Conservation (phyloP, 2,329 filamentous ascomycete species). For the Curvularia spicifera region DNA sequence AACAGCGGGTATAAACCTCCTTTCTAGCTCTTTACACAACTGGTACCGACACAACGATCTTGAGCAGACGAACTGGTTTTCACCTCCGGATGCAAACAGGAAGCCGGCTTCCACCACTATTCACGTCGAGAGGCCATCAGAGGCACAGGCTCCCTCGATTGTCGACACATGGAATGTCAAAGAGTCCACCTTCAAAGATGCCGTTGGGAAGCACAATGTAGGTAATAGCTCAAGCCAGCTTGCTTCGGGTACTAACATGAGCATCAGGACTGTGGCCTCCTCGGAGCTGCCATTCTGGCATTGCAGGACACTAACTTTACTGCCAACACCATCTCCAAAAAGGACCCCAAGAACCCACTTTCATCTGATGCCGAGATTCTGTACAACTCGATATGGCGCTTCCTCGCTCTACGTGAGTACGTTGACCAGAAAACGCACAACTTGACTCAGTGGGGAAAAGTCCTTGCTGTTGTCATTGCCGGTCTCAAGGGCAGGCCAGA, state of each 20-base stretch:
- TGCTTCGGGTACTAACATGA: constrained; percentile 14
- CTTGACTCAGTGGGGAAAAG: constrained; percentile 80
- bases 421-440: constrained; percentile 74
- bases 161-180: constrained; percentile 76
- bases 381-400: constrained; percentile 82
- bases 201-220: constrained; percentile 38
- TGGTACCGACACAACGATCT: constrained; percentile 84
- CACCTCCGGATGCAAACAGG: constrained; percentile 26
- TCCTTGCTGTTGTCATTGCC: constrained; percentile 73
- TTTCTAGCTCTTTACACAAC: constrained; percentile 80
- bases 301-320: constrained; percentile 74
- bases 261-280: constrained; percentile 38
- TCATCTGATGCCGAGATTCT: constrained; percentile 74
- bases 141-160: constrained; percentile 56
- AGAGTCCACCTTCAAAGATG: constrained; percentile 60
- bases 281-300: constrained; percentile 63
- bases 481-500: constrained; percentile 63
- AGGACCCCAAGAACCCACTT: constrained; percentile 53
- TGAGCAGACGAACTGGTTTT: constrained; percentile 80
- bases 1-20: constrained; percentile 76
- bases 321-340: constrained; percentile 69
- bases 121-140: constrained; percentile 61
- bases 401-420: constrained; percentile 88
- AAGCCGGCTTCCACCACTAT: constrained; percentile 64
- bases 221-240: neutral